Evolutionary conservation across 306 rosid genomes (phyloP).

Genomic region (Hylodesmum podocarpum): DNA sequence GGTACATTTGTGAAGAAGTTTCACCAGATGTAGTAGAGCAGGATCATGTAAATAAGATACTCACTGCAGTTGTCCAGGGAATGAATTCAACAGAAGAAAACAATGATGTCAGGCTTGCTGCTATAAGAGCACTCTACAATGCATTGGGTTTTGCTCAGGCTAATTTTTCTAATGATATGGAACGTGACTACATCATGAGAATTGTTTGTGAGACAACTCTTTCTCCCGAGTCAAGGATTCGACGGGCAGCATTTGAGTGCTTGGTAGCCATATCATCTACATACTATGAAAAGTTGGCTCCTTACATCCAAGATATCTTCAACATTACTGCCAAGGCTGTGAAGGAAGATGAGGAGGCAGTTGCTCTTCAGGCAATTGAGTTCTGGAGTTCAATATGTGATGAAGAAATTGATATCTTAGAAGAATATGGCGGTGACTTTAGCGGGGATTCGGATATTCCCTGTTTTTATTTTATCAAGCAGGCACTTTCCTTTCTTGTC

Average conservation of each 20-base stretch:
- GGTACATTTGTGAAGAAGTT: conserved; percentile 92
- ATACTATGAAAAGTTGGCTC: conserved; percentile 81
- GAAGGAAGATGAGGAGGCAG: conserved; percentile 88
- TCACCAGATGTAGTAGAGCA: conserved; percentile 71
- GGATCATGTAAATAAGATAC: conserved; percentile 81
- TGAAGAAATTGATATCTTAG: conserved; percentile 87
- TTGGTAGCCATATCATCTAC: conserved; percentile 89
- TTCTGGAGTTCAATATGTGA: conserved; percentile 98
- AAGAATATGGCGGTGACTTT: conserved; percentile 87
- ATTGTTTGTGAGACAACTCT: conserved; percentile 93
- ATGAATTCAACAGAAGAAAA: conserved; percentile 73
- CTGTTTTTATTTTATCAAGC: conserved; percentile 82
- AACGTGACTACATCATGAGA: conserved; percentile 84
- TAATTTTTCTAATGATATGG: conserved; percentile 87
- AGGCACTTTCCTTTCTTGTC: conserved; percentile 81
- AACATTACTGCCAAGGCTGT: conserved; percentile 89
- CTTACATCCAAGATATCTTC: conserved; percentile 79
- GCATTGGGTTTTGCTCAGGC: conserved; percentile 96
- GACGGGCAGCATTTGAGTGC: conserved; percentile 84
- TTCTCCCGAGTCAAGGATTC: conserved; percentile 73
- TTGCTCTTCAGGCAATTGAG: conserved; percentile 90
- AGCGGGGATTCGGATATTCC: conserved; percentile 80
- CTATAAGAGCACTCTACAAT: conserved; percentile 66
- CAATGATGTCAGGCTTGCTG: conserved; percentile 77
- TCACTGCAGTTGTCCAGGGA: conserved; percentile 87